Percentiles rank a stretch among this genome's conserved stretches.
These are phyloP conservation scores for Aspergillus quadricinctus DNA, from an alignment of 2,329 filamentous ascomycete genomes.

Conservation along the genomic window DNA sequence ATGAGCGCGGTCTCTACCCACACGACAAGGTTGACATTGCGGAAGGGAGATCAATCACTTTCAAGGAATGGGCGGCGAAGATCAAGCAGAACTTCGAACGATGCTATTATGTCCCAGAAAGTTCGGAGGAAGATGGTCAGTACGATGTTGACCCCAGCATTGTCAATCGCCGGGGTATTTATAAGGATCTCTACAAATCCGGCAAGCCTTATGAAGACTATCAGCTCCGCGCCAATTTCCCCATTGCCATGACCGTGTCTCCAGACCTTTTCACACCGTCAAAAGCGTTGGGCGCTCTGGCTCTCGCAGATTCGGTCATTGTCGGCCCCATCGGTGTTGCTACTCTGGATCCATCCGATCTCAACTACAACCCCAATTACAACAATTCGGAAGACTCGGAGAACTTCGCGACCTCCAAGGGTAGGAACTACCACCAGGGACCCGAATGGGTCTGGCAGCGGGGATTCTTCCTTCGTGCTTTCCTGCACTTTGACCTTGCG, in stretches of 20 bases:
- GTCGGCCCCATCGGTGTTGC: constrained; percentile 91
- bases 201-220: constrained; percentile 98
- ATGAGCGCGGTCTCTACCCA: constrained; percentile 64
- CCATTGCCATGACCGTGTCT: constrained; percentile 92
- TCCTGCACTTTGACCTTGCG: constrained; percentile 84
- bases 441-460: constrained; percentile 98
- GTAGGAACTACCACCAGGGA: constrained; percentile 95
- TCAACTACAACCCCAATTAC: constrained; percentile 94
- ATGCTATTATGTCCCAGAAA: constrained; percentile 79
- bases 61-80: constrained; percentile 71
- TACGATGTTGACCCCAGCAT: constrained; percentile 77
- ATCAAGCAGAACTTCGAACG: constrained; percentile 86
- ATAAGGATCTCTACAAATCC: constrained; percentile 93
- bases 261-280: constrained; percentile 76
- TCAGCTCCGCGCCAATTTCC: constrained; percentile 88
- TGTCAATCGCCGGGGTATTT: constrained; percentile 89
- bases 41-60: constrained; percentile 61
- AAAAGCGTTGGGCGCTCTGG: constrained; percentile 75
- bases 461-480: constrained; percentile 86
- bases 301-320: constrained; percentile 72
- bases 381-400: constrained; percentile 89
- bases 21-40: constrained; percentile 67
- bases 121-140: constrained; percentile 63
- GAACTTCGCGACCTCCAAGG: constrained; percentile 89
- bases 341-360: constrained; percentile 84